These are phyloP conservation scores for Botrytis pseudocinerea DNA, from an alignment of 2,329 filamentous ascomycete species.

Conservation along the genomic window DNA sequence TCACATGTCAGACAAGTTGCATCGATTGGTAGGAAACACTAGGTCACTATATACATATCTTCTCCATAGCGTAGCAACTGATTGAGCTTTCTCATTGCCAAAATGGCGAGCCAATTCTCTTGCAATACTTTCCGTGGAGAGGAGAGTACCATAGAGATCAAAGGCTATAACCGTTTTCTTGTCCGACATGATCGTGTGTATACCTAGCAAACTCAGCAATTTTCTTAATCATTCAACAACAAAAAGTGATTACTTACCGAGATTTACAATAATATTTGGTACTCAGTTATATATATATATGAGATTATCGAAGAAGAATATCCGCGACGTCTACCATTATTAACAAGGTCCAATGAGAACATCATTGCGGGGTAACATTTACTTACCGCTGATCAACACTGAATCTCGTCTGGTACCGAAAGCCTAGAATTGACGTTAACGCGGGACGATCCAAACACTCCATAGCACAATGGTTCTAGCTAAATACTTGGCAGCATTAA, in stretches of 20 bases:
- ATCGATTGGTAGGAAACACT: neutral
- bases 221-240: neutral
- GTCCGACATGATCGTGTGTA: slow-evolving; percentile 33
- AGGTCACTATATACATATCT: slow-evolving; percentile 32
- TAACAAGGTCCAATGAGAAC: neutral
- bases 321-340: neutral
- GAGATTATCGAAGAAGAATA: neutral
- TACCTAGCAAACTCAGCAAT: neutral
- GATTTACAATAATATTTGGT: neutral
- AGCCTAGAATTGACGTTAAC: neutral
- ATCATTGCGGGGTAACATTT: neutral
- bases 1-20: slow-evolving; percentile 42
- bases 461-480: neutral
- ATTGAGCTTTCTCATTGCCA: slow-evolving; percentile 56
- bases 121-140: slow-evolving; percentile 70
- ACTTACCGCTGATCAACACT: neutral
- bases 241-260: neutral
- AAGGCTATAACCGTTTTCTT: slow-evolving; percentile 61
- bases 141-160: slow-evolving; percentile 73
- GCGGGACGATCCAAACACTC: neutral
- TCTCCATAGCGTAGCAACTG: slow-evolving; percentile 63
- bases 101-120: slow-evolving; percentile 58
- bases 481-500: slow-evolving; percentile 2
- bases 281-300: neutral
- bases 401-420: neutral